Base-by-base conservation (phyloP, 1,284 basidiomycete genomes). In the Takashimella tepidaria region DNA sequence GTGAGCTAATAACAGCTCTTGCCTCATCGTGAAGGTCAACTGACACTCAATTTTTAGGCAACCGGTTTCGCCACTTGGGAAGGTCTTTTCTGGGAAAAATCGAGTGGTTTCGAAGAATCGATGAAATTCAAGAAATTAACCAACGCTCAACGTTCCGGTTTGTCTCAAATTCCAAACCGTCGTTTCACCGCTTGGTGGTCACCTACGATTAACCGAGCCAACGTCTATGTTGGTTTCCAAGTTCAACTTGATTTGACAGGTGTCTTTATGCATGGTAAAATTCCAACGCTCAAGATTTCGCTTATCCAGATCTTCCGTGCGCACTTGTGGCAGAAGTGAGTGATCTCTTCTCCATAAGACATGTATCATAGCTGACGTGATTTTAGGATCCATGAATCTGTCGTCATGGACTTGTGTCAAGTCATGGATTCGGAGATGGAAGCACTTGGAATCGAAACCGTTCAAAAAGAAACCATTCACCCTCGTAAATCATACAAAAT, bases 121-220 rank as follows among this genome's bases (percentile, higher is more conserved):
- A 98, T 98, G 95, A 82, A 92, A 75, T 92, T 89, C 81, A 95
- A 93, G 80, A 93, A 92, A 74, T 69, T 74, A 62, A 79, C 79
- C 58, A 79, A 78, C 57, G 65, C 69, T 27, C 67, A 72, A 92
- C 70, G 95, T 89, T 25, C 95, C 92, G 79, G 69, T 71, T 56
- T 73, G 22, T 56, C 49, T 40, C 70, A 98, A 75, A 97, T 99
- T 73, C 96, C 96, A 5, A 99, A 98, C 75, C 92, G 96, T 84
- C 89, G 95, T n/a, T 98, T 98, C 80, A 98, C 93, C 3, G 82
- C 98, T 5, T 99, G 96, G 96, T 99, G 95, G 95, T 92, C 89
- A 70, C 92, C 92, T 19, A 78, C 77, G 21, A 21, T 98, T 79
- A 98, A 98, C 77, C 89, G 93, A 63, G 92, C 93, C 54, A 98